Evolutionary conservation across 2,329 filamentous ascomycete genomes (phyloP), one percentile per base, ranked within the genome.

Genomic region (Amesomyces nigricolor): DNA sequence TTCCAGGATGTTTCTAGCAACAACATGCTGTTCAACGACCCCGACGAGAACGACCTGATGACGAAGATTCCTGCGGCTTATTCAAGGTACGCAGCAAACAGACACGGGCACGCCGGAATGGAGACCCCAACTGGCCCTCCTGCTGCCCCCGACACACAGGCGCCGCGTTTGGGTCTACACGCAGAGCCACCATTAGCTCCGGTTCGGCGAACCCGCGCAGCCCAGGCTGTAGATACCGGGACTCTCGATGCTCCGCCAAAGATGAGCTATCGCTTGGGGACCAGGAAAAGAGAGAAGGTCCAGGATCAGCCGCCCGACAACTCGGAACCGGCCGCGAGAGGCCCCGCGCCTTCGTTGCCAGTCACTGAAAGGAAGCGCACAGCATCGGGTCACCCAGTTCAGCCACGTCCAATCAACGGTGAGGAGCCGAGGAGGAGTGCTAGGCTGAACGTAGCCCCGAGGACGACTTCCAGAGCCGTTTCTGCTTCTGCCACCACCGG

Each of bases 291-390:
- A 51, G 71, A 73, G 62, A 68, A 70, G 65, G 58, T 63, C 44
- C 62, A 74, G 65, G 78, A 81, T 11, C 62, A 63, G 29, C 66
- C 75, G 47, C 62, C 69, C 2, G 80, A 82, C 39, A 67, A 73
- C 1, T 71, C 64, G 59, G 70, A 62, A 53, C 67, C 61, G 46
- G 65, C 64, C 47, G 68, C 63, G 71, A 67, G 75, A 73, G 64
- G 74, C 54, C 65, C 74, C 16, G 67, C 59, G 44, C 52, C 72
- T 60, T 62, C 75, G 59, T 59, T 70, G 14, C 69, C 77, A 17
- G 75, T 73, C 4, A 72, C 77, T 13, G 88, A 91, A 58, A 83
- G 91, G 68, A 97, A 96, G 73, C 84, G 92, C 63, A 96, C 91
- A 1, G 82, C 95, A n/a, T 96, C 92, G 40, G 92, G 92, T 4